Evolutionary conservation across 108 stramenopile genomes (phyloP).

Genomic region (Discostella pseudostelligera): DNA sequence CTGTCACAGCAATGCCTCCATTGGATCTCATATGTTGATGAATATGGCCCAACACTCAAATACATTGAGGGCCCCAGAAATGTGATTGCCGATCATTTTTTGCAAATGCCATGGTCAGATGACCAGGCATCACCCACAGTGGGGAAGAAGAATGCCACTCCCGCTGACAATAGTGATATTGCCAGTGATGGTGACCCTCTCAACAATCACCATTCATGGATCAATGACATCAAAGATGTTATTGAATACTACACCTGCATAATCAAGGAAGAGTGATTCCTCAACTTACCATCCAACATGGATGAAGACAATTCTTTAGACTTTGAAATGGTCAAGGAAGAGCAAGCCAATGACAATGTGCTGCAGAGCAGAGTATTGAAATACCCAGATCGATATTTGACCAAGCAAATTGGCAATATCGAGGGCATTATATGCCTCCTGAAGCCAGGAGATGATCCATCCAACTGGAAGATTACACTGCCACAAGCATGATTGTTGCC

Average conservation of each 20-base stretch:
- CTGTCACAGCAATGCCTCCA: constrained; percentile 31
- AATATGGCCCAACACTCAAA: constrained; percentile 27
- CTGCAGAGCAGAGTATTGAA: constrained; percentile 16
- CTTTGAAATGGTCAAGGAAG: constrained; percentile 34
- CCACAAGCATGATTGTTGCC: not conserved
- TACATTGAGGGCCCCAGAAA: constrained; percentile 18
- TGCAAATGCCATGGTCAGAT: not conserved
- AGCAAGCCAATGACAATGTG: constrained; percentile 20
- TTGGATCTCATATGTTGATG: constrained; percentile 39
- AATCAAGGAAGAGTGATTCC: constrained; percentile 27
- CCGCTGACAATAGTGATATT: not conserved
- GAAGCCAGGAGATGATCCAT: constrained; percentile 5
- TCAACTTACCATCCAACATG: constrained; percentile 8
- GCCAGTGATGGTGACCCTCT: not conserved
- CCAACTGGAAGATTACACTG: constrained; percentile 5
- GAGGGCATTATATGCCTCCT: constrained; percentile 14
- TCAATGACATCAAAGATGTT: not conserved
- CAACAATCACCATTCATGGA: not conserved
- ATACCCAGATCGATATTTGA: constrained; percentile 42
- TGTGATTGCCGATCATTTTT: constrained; percentile 6
- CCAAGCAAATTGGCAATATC: not conserved
- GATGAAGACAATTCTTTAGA: constrained; percentile 31
- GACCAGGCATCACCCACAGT: not conserved
- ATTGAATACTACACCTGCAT: not conserved
- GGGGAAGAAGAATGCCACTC: not conserved